These are phyloP conservation scores for Eimeria sp. DNA, from an alignment of 169 alveolate genomes.

Conservation along the genomic window DNA sequence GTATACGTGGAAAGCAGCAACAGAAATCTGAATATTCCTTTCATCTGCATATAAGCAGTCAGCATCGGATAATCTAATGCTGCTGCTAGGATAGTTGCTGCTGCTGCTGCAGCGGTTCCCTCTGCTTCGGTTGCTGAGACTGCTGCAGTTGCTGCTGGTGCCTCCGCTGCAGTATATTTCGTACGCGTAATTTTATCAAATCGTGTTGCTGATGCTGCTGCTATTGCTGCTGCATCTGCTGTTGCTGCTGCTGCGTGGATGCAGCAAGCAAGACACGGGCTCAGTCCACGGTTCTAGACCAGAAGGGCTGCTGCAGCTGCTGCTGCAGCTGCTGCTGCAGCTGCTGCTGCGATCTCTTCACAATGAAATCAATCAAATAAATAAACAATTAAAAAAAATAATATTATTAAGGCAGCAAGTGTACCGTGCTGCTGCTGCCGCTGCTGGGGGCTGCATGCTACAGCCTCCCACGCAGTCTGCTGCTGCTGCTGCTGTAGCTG, in stretches of 20 bases:
- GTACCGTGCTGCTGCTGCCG: background rate
- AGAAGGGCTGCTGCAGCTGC: conserved; percentile 4
- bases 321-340: conserved; percentile 39
- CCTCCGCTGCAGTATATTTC: background rate
- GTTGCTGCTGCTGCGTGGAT: conserved; percentile 1
- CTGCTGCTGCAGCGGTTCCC: background rate
- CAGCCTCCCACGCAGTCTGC: background rate
- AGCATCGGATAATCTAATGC: background rate
- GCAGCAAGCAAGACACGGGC: conserved; percentile 11
- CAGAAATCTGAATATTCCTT: background rate
- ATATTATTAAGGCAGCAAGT: background rate
- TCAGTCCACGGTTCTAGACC: background rate
- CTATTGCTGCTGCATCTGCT: conserved; percentile 22
- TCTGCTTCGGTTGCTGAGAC: background rate
- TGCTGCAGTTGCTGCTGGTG: conserved; percentile 8
- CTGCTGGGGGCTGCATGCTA: conserved; percentile 41
- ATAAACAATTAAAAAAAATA: background rate
- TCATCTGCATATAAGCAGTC: background rate
- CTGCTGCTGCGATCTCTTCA: conserved; percentile 12
- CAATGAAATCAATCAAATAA: background rate
- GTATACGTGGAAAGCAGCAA: background rate
- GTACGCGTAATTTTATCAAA: background rate
- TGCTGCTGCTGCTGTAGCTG: background rate
- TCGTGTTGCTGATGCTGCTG: conserved; percentile 32
- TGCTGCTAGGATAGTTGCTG: background rate